A percentile compares a stretch with the other conserved stretches of the same genome.
Conservation (phyloP, 2,329 filamentous ascomycete genomes). For the Colletotrichum godetiae region DNA sequence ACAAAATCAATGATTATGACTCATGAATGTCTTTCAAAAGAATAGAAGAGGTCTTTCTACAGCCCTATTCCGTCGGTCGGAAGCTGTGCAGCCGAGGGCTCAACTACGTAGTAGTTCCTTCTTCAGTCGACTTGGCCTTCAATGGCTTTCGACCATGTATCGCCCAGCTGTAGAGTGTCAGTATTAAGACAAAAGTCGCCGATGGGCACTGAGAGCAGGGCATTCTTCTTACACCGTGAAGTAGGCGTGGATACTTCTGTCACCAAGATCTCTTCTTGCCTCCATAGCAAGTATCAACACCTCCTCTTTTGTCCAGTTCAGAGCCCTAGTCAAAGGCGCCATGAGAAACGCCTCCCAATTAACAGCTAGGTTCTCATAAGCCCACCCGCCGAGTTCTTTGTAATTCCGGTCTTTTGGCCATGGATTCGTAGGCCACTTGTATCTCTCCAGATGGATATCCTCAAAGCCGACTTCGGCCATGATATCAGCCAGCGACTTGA, state of each 20-base stretch:
- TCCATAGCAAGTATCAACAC: slow-evolving; percentile 44
- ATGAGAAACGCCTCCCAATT: slow-evolving; percentile 46
- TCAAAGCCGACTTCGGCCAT: slow-evolving; percentile 46
- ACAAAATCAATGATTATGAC: background rate
- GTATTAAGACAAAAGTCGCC: background rate
- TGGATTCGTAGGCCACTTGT: slow-evolving; percentile 45
- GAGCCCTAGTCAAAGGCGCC: slow-evolving; percentile 42
- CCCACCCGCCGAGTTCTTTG: slow-evolving; percentile 48
- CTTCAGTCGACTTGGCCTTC: background rate
- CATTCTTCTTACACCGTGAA: slow-evolving; percentile 38
- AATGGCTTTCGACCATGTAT: slow-evolving; percentile 20
- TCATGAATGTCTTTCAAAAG: background rate
- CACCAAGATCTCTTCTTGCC: slow-evolving; percentile 43
- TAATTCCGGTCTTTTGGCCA: slow-evolving; percentile 48
- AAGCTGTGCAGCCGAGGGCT: background rate
- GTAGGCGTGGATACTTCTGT: slow-evolving; percentile 45
- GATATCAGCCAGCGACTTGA: background rate
- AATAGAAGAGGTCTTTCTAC: no score
- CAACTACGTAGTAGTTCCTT: background rate
- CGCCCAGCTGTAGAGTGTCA: background rate
- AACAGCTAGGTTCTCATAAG: slow-evolving; percentile 43
- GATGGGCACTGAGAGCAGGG: rapidly evolving
- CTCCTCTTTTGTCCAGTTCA: slow-evolving; percentile 44
- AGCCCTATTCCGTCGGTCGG: rapidly evolving
- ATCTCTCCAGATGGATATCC: slow-evolving; percentile 39